Evolutionary conservation across 345 rosid species (phyloP).

Genomic region (Pugionium dolabratum): DNA sequence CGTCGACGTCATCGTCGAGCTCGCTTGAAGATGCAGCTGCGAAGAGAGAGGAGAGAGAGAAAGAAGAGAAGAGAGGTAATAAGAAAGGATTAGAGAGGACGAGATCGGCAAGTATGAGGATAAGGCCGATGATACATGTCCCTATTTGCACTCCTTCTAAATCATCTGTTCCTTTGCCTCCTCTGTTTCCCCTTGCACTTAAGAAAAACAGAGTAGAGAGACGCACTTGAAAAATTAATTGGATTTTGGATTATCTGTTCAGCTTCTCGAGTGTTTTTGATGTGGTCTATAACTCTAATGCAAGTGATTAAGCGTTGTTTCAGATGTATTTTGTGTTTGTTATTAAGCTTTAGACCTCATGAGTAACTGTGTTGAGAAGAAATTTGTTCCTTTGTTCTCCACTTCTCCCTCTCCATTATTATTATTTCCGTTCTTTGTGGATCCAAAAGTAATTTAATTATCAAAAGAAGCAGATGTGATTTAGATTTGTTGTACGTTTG

Average conservation of each 20-base stretch:
- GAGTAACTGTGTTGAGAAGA: conserved; percentile 12
- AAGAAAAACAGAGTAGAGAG: conserved; percentile 69
- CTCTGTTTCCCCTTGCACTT: conserved; percentile 54
- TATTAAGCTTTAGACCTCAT: conserved; percentile 6
- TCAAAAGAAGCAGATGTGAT: conserved; percentile 17
- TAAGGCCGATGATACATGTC: conserved; percentile 80
- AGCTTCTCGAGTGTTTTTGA: conserved; percentile 15
- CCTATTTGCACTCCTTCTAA: conserved; percentile 69
- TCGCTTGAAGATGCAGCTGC: conserved; percentile 47
- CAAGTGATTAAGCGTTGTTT: conserved; percentile 16
- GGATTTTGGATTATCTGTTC: neutral
- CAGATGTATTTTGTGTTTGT: conserved; percentile 8
- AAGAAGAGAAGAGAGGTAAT: conserved; percentile 58
- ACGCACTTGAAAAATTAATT: conserved; percentile 33
- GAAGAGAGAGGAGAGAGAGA: conserved; percentile 43
- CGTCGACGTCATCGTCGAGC: conserved; percentile 73
- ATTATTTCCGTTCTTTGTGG: neutral
- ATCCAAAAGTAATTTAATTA: conserved; percentile 1
- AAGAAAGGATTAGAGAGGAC: conserved; percentile 83
- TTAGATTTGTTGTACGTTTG: conserved; percentile 27
- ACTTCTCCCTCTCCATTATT: neutral
- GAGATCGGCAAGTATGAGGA: conserved; percentile 66
- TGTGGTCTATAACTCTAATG: conserved; percentile 21
- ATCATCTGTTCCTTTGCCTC: conserved; percentile 54
- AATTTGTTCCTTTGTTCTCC: conserved; percentile 19